Evolutionary conservation across 257 asterid genomes (phyloP).

Genomic region (Lithospermum erythrorhizon): DNA sequence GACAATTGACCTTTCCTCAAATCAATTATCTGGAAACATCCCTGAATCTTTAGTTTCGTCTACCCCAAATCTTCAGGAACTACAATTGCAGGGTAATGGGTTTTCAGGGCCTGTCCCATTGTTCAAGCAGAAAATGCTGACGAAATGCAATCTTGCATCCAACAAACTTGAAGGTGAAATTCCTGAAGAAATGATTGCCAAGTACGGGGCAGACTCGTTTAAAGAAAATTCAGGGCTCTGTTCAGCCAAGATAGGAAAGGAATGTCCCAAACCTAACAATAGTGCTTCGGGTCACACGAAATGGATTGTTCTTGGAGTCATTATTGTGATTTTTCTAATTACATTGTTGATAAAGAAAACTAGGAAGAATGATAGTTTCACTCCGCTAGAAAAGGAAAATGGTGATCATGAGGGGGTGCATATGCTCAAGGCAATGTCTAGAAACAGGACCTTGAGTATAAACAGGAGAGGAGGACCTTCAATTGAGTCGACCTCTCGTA

Average conservation of each 20-base stretch:
- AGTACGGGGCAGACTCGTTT: neutral
- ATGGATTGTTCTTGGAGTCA: conserved; percentile 49
- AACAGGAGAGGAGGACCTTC: conserved; percentile 13
- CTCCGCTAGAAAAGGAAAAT: conserved; percentile 36
- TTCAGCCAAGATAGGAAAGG: neutral
- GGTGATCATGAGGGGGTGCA: conserved; percentile 38
- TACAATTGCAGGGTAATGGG: conserved; percentile 35
- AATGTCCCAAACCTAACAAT: neutral
- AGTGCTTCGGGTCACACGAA: conserved; percentile 28
- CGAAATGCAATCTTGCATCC: conserved; percentile 21
- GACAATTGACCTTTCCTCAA: conserved; percentile 34
- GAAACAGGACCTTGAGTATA: conserved; percentile 23
- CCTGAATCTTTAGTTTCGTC: conserved; percentile 35
- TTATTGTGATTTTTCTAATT: conserved; percentile 34
- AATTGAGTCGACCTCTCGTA: conserved; percentile 10
- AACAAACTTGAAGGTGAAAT: conserved; percentile 40
- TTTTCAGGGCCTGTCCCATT: conserved; percentile 54
- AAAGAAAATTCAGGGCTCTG: neutral
- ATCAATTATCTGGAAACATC: conserved; percentile 47
- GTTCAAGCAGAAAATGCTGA: conserved; percentile 15
- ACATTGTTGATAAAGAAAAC: conserved; percentile 43
- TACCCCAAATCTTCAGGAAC: conserved; percentile 24
- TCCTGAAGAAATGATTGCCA: conserved; percentile 13
- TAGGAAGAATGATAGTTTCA: conserved; percentile 28
- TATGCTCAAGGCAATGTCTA: conserved; percentile 27